Conservation (phyloP, 1,139 yeast genomes). For the Debaryomyces singareniensis region DNA sequence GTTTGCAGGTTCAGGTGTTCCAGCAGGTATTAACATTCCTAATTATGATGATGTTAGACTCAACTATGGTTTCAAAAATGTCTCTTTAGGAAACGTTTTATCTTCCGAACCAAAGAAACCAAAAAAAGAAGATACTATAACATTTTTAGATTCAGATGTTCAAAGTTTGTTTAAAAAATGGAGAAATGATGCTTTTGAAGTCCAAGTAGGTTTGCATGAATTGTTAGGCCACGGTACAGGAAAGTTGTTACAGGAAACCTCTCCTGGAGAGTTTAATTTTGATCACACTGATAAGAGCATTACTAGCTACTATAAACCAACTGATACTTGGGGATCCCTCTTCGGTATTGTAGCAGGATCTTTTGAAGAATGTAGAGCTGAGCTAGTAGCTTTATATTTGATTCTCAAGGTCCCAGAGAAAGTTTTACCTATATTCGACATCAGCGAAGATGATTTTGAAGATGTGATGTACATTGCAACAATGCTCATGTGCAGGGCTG, state of each 20-base stretch:
- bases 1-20: constrained; percentile 84
- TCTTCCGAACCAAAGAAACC: constrained; percentile 63
- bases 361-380: constrained; percentile 91
- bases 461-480: constrained; percentile 63
- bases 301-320: constrained; percentile 63
- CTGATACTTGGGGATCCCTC: constrained; percentile 85
- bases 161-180: constrained; percentile 59
- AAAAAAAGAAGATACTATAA: constrained; percentile 58
- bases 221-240: constrained; percentile 92
- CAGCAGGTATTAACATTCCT: constrained; percentile 91
- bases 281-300: constrained; percentile 64
- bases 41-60: constrained; percentile 85
- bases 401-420: constrained; percentile 52
- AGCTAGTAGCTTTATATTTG: constrained; percentile 77
- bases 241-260: constrained; percentile 61
- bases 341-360: constrained; percentile 81
- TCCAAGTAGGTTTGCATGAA: constrained; percentile 90
- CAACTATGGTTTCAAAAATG: constrained; percentile 81
- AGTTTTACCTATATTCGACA: constrained; percentile 20
- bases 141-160: constrained; percentile 52
- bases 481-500: constrained; percentile 83
- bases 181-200: constrained; percentile 81
- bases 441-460: constrained; percentile 49
- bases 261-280: constrained; percentile 64
- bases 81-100: constrained; percentile 78